Conservation (phyloP, 1,284 basidiomycete genomes). For the Trichosporon sp. region DNA sequence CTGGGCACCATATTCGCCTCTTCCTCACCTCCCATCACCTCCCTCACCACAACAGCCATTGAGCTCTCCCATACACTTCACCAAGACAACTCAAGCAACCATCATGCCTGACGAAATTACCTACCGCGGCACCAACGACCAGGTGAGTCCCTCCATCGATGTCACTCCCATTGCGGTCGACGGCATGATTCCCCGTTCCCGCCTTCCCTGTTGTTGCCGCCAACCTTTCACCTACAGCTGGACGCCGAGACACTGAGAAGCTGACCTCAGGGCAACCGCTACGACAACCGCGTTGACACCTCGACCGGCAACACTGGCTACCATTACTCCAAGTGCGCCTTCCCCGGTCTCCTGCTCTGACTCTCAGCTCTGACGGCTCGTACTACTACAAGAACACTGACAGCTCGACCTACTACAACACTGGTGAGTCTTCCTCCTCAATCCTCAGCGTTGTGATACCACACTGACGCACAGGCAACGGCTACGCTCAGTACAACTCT, state of each 20-base stretch:
- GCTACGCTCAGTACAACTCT: conserved; percentile 55
- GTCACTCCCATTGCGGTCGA: too few species aligned
- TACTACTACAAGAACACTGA: conserved; percentile 61
- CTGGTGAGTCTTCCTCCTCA: conserved; percentile 17
- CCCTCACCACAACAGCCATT: not conserved
- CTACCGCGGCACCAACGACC: conserved; percentile 53
- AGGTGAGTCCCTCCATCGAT: conserved; percentile 41
- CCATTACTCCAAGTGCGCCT: conserved; percentile 56
- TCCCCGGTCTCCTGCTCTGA: conserved; percentile 24
- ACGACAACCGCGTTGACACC: conserved; percentile 51
- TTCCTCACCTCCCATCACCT: not conserved
- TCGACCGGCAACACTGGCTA: conserved; percentile 52
- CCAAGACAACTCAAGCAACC: not conserved
- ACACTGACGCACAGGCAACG: conserved; percentile 41
- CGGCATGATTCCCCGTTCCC: not conserved
- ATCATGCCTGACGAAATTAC: conserved; percentile 36
- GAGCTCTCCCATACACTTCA: not conserved
- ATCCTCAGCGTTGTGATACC: too few species aligned
- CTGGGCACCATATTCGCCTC: not conserved
- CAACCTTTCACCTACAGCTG: not conserved
- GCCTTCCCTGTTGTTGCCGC: not conserved
- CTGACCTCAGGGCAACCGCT: conserved; percentile 54
- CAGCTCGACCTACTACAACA: conserved; percentile 59
- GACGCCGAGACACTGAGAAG: not conserved
- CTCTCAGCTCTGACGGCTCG: conserved; percentile 48